Conservation (phyloP, 2,329 filamentous ascomycete species). For the Sporothrix pseudoabietina region DNA sequence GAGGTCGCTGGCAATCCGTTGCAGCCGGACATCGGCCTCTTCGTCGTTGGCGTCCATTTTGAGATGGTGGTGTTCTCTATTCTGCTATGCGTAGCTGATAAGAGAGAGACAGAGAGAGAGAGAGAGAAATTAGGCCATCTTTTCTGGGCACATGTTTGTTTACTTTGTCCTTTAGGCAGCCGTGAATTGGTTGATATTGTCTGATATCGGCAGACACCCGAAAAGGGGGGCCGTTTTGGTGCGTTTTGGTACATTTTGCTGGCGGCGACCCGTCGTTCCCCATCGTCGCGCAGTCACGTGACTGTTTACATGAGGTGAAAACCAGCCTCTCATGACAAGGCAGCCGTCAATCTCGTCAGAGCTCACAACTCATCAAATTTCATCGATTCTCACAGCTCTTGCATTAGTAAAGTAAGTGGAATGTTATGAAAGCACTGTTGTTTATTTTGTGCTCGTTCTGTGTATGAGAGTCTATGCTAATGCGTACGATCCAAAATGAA, state of each 20-base stretch:
- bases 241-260: no score
- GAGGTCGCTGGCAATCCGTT: conserved; percentile 61
- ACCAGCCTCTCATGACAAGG: background rate
- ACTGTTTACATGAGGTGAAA: background rate
- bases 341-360: background rate
- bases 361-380: background rate
- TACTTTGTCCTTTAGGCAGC: conserved; percentile 5
- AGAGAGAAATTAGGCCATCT: background rate
- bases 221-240: conserved; percentile 2
- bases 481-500: background rate
- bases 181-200: background rate
- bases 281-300: background rate
- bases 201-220: background rate
- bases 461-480: background rate
- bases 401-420: background rate
- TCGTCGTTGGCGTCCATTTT: conserved; percentile 65
- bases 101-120: no score
- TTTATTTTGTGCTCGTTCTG: background rate
- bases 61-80: background rate
- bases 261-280: no score
- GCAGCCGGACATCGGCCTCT: conserved; percentile 64
- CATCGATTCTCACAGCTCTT: no score
- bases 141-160: background rate
- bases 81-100: background rate
- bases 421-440: background rate